Conservation (phyloP, 805 yeast species). For the Starmerella asiatica region DNA sequence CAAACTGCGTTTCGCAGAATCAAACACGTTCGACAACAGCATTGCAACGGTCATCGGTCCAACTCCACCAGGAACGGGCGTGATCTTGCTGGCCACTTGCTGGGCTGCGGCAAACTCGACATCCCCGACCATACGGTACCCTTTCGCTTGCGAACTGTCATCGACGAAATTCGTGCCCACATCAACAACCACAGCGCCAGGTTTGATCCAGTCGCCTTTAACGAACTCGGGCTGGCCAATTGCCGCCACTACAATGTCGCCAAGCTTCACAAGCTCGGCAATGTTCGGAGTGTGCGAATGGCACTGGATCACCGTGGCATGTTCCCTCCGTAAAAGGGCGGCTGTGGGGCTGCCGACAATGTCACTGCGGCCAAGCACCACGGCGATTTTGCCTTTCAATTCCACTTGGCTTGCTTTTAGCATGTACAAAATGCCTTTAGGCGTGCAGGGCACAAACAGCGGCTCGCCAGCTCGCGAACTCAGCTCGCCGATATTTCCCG, state of each 20-base stretch:
- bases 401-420: constrained; percentile 52
- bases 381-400: constrained; percentile 66
- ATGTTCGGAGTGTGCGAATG: constrained; percentile 63
- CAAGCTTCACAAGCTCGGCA: constrained; percentile 44
- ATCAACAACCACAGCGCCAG: constrained; percentile 79
- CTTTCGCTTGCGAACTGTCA: constrained; percentile 61
- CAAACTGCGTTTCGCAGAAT: constrained; percentile 49
- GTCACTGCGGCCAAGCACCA: constrained; percentile 91
- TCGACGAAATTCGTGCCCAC: constrained; percentile 87
- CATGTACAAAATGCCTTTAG: constrained; percentile 78
- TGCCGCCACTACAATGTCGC: constrained; percentile 90
- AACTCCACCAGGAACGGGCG: constrained; percentile 98
- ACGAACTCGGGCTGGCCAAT: constrained; percentile 76
- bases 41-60: constrained; percentile 99
- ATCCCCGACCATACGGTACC: constrained; percentile 80
- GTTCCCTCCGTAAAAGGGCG: constrained; percentile 60
- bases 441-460: constrained; percentile 83
- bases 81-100: constrained; percentile 50
- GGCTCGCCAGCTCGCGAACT: constrained; percentile 79
- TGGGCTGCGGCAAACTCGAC: constrained; percentile 62
- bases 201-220: constrained; percentile 75
- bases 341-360: constrained; percentile 94
- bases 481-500: constrained; percentile 78
- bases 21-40: constrained; percentile 72
- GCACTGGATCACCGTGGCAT: constrained; percentile 74